phyloP scores from a whole-genome alignment of 139 green algal species.

The Coccomyxa sp. region DNA sequence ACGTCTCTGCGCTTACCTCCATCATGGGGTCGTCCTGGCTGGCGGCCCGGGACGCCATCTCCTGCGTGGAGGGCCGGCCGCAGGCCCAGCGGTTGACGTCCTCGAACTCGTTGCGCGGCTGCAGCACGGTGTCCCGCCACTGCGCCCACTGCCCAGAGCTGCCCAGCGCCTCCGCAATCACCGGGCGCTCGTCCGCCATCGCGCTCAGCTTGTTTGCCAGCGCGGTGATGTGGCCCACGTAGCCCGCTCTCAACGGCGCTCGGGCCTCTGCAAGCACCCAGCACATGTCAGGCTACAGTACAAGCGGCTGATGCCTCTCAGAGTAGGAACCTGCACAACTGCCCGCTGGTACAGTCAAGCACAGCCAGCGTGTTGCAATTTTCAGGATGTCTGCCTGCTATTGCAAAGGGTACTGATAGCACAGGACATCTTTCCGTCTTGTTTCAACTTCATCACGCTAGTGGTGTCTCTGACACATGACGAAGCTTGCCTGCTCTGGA shows the following conservation, averaged over 20 bases:
- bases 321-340: too few species aligned
- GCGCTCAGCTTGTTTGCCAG: conserved; percentile 52
- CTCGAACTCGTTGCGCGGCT: conserved; percentile 41
- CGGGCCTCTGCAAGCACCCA: too few species aligned
- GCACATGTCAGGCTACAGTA: too few species aligned
- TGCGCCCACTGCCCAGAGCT: conserved; percentile 32
- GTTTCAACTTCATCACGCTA: too few species aligned
- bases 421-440: too few species aligned
- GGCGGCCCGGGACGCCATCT: conserved; percentile 8
- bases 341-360: too few species aligned
- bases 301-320: too few species aligned
- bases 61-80: conserved; percentile 43
- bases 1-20: background rate
- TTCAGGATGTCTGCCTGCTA: too few species aligned
- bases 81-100: conserved; percentile 59
- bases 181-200: conserved; percentile 6
- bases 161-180: conserved; percentile 31
- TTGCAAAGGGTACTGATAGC: too few species aligned
- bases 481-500: too few species aligned
- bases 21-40: background rate
- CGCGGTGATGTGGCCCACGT: conserved; percentile 77
- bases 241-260: conserved; percentile 61
- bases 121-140: conserved; percentile 35
- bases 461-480: too few species aligned
- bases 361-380: too few species aligned